Conservation (phyloP, 1,284 basidiomycete species). For the Exobasidium cylindrosporum region DNA sequence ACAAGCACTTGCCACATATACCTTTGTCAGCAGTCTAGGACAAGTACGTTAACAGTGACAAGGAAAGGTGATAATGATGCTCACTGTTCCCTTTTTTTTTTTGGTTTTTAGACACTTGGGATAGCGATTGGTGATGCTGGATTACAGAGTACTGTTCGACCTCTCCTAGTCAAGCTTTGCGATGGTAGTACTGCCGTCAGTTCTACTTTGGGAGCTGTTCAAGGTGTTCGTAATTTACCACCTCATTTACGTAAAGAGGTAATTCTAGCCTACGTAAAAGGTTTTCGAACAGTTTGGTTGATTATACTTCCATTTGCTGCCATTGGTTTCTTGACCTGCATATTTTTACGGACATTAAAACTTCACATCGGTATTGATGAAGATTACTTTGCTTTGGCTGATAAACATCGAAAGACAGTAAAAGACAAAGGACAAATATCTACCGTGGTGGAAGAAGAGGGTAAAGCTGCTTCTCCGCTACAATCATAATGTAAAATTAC, state of each 20-base stretch:
- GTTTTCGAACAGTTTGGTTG: neutral
- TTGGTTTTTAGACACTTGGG: conserved; percentile 29
- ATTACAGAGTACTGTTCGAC: conserved; percentile 21
- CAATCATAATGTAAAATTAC: no score
- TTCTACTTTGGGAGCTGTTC: neutral
- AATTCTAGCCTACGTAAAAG: neutral
- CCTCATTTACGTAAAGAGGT: neutral
- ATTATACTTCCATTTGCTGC: neutral
- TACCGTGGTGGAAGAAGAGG: no score
- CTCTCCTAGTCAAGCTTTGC: neutral
- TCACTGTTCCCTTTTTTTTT: conserved; percentile 23
- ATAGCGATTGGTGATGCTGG: conserved; percentile 31
- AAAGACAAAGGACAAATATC: no score
- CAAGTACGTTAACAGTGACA: neutral
- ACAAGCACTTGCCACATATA: conserved; percentile 19
- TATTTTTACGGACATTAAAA: neutral
- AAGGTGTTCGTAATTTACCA: neutral
- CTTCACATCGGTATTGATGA: neutral
- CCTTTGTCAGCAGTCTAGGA: conserved; percentile 13
- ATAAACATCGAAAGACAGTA: no score
- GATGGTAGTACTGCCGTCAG: neutral
- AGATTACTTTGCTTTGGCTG: neutral
- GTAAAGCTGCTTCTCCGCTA: no score
- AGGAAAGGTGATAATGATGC: conserved; percentile 8
- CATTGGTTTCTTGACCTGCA: neutral